phyloP scores from a whole-genome alignment of 352 stramenopile genomes.

The Phytophthora europaea region DNA sequence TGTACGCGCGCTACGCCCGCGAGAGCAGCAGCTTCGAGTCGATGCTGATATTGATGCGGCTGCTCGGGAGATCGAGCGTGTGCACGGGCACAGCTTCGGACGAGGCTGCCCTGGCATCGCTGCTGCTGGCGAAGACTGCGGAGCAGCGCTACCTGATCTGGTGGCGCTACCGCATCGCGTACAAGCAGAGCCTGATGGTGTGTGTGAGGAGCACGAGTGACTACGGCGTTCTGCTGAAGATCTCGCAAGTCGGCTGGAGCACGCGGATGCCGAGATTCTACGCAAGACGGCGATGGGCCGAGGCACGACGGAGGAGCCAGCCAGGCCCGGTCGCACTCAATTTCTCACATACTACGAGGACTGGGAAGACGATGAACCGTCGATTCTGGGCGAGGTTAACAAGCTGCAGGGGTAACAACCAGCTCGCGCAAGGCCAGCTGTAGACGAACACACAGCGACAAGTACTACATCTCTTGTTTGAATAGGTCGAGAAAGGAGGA shows the following conservation, averaged over 20 bases:
- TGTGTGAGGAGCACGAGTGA: slow-evolving; percentile 54
- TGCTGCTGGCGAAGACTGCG: slow-evolving; percentile 5
- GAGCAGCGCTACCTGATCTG: slow-evolving; percentile 21
- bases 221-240: slow-evolving; percentile 54
- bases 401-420: no score
- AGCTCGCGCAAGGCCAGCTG: no score
- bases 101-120: background rate
- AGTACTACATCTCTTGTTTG: no score
- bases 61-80: background rate
- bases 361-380: no score
- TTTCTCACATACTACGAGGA: no score
- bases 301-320: no score
- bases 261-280: background rate
- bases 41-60: slow-evolving; percentile 36
- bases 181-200: slow-evolving; percentile 58
- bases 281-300: no score
- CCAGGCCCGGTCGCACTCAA: no score
- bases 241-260: background rate
- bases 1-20: slow-evolving; percentile 22
- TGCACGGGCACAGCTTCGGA: background rate
- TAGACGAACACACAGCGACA: no score
- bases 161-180: slow-evolving; percentile 32
- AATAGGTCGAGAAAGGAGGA: no score
- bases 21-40: slow-evolving; percentile 27
- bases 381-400: no score